Conservation (phyloP, 1,284 basidiomycete species). For the Wallemia ichthyophaga region DNA sequence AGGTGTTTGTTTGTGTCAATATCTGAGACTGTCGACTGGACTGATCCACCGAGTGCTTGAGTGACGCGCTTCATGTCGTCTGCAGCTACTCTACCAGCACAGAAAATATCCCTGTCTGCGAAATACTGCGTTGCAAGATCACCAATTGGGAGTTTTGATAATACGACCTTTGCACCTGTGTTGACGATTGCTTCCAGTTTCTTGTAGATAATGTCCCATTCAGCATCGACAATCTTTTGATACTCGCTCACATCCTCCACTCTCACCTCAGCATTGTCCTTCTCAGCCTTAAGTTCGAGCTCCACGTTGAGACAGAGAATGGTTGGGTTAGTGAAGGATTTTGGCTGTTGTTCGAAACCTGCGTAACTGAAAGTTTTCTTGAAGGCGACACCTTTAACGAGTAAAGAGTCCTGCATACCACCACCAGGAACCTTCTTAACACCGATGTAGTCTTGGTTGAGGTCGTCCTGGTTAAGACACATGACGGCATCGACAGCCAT, state of each 20-base stretch:
- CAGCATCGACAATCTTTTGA: slow-evolving; percentile 95
- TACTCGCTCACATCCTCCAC: slow-evolving; percentile 81
- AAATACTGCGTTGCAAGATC: slow-evolving; percentile 99
- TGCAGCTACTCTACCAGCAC: slow-evolving; percentile 74
- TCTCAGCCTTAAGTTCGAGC: slow-evolving; percentile 94
- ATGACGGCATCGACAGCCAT: slow-evolving; percentile 97
- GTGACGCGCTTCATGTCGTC: slow-evolving; percentile 81
- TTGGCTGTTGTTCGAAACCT: slow-evolving; percentile 96
- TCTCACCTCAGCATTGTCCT: slow-evolving; percentile 95
- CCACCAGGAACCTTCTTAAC: slow-evolving; percentile 98
- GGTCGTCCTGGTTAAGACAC: slow-evolving; percentile 67
- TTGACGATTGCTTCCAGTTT: slow-evolving; percentile 89
- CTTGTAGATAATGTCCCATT: slow-evolving; percentile 98
- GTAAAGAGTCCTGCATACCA: slow-evolving; percentile 80
- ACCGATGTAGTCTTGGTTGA: slow-evolving; percentile 88
- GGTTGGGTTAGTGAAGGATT: slow-evolving; percentile 62
- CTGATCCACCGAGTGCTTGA: slow-evolving; percentile 76
- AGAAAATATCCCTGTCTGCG: slow-evolving; percentile 96
- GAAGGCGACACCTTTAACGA: slow-evolving; percentile 77
- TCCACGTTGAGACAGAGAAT: slow-evolving; percentile 92
- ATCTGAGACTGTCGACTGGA: slow-evolving; percentile 87
- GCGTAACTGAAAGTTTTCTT: slow-evolving; percentile 99
- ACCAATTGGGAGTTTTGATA: slow-evolving; percentile 93
- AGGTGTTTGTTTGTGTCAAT: slow-evolving; percentile 54
- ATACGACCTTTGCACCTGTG: slow-evolving; percentile 86